These are phyloP conservation scores for Phaeosphaeriaceae sp. DNA, from an alignment of 2,329 filamentous ascomycete species.

Conservation along the genomic window DNA sequence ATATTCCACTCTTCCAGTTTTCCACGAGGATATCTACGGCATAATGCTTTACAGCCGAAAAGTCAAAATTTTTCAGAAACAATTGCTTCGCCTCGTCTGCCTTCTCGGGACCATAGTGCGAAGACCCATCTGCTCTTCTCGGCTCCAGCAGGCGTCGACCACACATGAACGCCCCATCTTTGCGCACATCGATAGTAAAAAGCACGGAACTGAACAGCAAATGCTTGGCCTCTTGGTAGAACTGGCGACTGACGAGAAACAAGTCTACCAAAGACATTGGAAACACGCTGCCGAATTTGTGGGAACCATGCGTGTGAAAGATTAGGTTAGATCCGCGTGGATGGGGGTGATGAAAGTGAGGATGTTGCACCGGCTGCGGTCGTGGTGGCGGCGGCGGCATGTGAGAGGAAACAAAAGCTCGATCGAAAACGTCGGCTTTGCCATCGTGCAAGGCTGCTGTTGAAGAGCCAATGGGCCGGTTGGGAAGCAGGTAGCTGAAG, in stretches of 20 bases:
- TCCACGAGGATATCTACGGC: constrained; percentile 40
- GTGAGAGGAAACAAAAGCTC: background rate
- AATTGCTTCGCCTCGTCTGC: constrained; percentile 22
- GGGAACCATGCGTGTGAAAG: background rate
- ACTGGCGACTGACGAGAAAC: constrained; percentile 34
- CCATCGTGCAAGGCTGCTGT: constrained; percentile 15
- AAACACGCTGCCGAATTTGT: constrained; percentile 11
- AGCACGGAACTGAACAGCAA: constrained; percentile 35
- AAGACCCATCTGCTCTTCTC: constrained; percentile 32
- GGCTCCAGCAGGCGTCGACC: constrained; percentile 39
- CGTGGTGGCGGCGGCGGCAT: background rate
- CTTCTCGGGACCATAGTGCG: constrained; percentile 22
- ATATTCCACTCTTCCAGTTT: constrained; percentile 16
- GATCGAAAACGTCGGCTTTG: background rate
- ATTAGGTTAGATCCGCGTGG: too few relatives aligned
- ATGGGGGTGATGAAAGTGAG: background rate
- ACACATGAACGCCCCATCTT: constrained; percentile 43
- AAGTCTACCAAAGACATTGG: constrained; percentile 27
- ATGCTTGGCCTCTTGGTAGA: constrained; percentile 37
- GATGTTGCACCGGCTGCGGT: background rate
- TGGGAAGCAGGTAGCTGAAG: constrained; percentile 39
- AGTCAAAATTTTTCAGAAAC: constrained; percentile 39
- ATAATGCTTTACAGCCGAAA: constrained; percentile 41
- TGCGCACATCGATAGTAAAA: constrained; percentile 41
- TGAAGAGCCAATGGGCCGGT: constrained; percentile 33